Evolutionary conservation across 495 filamentous ascomycete species (phyloP), one percentile per base, ranked within the genome.

Genomic region (Xylaria cubensis): DNA sequence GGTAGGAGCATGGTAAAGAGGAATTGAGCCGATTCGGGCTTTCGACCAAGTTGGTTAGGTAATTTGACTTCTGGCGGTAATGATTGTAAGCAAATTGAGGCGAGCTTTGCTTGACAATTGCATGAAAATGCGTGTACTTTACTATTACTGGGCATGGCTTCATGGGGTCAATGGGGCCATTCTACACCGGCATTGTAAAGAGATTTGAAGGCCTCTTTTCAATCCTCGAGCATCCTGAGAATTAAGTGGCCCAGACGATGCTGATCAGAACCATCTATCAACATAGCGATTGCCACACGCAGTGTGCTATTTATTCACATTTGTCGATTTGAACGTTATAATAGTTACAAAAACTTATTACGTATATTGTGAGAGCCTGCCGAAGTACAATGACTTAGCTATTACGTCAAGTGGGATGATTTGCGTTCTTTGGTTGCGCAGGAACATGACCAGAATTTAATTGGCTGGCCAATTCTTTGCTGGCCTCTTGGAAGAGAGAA

Each of bases 1-100:
- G 73, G 92, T 94, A 34, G 86, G 84, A 75, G 92, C 91, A 19
- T 94, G 92, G 92, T 94, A 87, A 83, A 64, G 10, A n/a, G 19
- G 21, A 17, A 39, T 7, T 24, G 6, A 10, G 8, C 50, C 58
- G 53, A 15, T 61, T 24, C 29, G 7, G 17, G 36, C 39, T 36
- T 17, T 39, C 9, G 26, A 36, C 48, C 62, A 48, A 41, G 21
- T 66, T 58, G 69, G 51, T 21, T 58, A 71, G 44, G 13, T 39
- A 50, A 61, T 36, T 58, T 50, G 44, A 61, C 24, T 29, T 44
- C 34, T 44, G 41, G 51, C 53, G 51, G 41, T n/a, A 72, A 61
- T 61, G 53, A 10, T 15, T 13, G 24, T 55, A 21, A 19, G 29
- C 24, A 42, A 58, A 65, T 13, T 3, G n/a, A 59, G 69, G 69